Percentiles rank a stretch among this genome's conserved stretches.
These are phyloP conservation scores for Coriolopsis trogii DNA, from an alignment of 1,284 basidiomycete genomes.

Conservation along the genomic window DNA sequence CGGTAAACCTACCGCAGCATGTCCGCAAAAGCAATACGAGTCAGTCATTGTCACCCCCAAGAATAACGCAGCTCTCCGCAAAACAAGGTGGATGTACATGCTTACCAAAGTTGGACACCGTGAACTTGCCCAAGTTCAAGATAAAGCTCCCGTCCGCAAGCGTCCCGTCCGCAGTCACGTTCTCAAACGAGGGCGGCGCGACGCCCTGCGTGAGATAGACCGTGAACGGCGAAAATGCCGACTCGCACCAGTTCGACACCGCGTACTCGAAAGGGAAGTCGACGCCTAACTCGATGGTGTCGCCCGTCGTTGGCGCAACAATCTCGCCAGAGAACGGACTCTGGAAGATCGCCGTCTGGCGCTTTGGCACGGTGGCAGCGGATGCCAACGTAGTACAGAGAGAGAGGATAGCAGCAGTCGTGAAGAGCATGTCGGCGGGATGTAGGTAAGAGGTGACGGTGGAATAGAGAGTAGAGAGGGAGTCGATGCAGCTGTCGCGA, in stretches of 20 bases:
- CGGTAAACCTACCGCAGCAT: conserved; percentile 14
- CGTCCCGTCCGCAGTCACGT: conserved; percentile 19
- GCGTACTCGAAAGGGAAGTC: conserved; percentile 24
- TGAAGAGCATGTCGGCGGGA: not conserved
- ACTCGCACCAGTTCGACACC: conserved; percentile 26
- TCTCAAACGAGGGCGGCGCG: conserved; percentile 17
- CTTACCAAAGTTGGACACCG: conserved; percentile 28
- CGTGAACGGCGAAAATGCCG: conserved; percentile 24
- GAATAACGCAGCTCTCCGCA: too few relatives aligned
- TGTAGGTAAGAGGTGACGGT: not conserved
- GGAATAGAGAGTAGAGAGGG: not conserved
- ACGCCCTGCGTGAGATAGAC: conserved; percentile 24
- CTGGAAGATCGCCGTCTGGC: conserved; percentile 10
- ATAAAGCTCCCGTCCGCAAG: conserved; percentile 24
- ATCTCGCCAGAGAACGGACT: conserved; percentile 24
- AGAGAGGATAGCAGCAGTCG: conserved; percentile 5
- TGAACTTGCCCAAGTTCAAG: conserved; percentile 24
- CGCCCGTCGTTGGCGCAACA: conserved; percentile 10
- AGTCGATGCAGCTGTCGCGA: not conserved
- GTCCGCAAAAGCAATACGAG: not conserved
- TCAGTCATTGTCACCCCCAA: too few relatives aligned
- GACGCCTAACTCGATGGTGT: conserved; percentile 14
- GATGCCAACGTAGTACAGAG: conserved; percentile 3
- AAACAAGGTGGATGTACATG: not conserved
- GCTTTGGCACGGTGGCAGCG: conserved; percentile 11